Evolutionary conservation across 2,329 filamentous ascomycete species (phyloP).

Genomic region (Periconia digitata): DNA sequence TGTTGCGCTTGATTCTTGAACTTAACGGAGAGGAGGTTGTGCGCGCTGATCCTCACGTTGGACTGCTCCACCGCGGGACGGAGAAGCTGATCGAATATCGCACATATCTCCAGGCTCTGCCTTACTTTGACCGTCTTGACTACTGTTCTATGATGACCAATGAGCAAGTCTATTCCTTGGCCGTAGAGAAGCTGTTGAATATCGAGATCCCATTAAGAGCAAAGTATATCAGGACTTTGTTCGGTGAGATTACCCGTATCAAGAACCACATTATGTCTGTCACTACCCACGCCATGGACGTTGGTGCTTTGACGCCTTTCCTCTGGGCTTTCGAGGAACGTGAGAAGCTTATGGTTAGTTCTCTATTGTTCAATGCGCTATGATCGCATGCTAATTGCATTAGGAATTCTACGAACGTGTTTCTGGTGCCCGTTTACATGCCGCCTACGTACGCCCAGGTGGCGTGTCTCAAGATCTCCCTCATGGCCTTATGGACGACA

Average conservation of each 20-base stretch:
- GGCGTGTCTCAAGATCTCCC: slow-evolving; percentile 96
- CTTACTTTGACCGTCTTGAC: slow-evolving; percentile 98
- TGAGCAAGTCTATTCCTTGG: slow-evolving; percentile 94
- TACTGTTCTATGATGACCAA: slow-evolving; percentile 99
- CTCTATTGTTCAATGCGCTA: not conserved
- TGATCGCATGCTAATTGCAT: slow-evolving; percentile 9
- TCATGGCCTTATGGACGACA: slow-evolving; percentile 91
- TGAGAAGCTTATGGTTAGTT: slow-evolving; percentile 94
- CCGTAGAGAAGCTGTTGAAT: slow-evolving; percentile 97
- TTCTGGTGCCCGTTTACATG: slow-evolving; percentile 94
- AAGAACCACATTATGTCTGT: slow-evolving; percentile 99
- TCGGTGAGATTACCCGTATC: slow-evolving; percentile 90
- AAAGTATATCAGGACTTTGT: slow-evolving; percentile 95
- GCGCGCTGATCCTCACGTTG: slow-evolving; percentile 94
- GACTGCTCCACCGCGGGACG: slow-evolving; percentile 91
- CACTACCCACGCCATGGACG: slow-evolving; percentile 97
- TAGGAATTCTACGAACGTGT: slow-evolving; percentile 99
- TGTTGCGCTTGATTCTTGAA: slow-evolving; percentile 95
- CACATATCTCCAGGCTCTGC: slow-evolving; percentile 95
- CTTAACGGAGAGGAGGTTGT: slow-evolving; percentile 97
- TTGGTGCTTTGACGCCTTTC: slow-evolving; percentile 96
- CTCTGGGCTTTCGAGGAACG: slow-evolving; percentile 99
- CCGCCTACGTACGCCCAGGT: slow-evolving; percentile 93
- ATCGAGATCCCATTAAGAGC: slow-evolving; percentile 92
- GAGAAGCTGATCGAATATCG: slow-evolving; percentile 99